Percentiles rank a stretch among this genome's conserved stretches.
Evolutionary conservation across 768 basidiomycete species (phyloP).

Genomic region (Pholiota microspora): DNA sequence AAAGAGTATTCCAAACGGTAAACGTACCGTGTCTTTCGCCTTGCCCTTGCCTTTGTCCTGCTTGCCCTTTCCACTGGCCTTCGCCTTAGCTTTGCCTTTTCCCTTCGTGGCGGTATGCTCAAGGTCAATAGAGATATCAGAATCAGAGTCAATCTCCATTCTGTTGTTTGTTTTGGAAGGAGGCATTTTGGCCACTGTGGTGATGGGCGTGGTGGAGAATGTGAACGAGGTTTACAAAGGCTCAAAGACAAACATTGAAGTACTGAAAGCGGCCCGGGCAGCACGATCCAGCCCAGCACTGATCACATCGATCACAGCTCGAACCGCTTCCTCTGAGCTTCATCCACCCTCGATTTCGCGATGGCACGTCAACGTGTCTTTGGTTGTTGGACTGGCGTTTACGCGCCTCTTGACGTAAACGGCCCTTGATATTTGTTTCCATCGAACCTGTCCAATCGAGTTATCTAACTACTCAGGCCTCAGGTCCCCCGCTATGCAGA

Average conservation of each 20-base stretch:
- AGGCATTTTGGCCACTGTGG: constrained; percentile 20
- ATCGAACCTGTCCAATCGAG: not conserved
- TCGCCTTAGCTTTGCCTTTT: constrained; percentile 58
- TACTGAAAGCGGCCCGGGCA: not conserved
- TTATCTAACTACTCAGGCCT: not conserved
- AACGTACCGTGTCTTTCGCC: constrained; percentile 45
- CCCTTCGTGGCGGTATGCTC: constrained; percentile 38
- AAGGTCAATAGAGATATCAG: constrained; percentile 56
- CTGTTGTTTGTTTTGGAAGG: constrained; percentile 34
- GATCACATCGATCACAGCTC: not conserved
- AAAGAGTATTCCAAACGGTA: not conserved
- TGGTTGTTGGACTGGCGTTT: not conserved
- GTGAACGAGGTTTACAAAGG: not conserved
- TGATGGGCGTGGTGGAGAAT: not conserved
- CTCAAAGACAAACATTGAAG: not conserved
- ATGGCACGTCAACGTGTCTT: not conserved
- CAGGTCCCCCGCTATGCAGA: not conserved
- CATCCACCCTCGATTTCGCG: not conserved
- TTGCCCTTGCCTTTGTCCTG: constrained; percentile 57
- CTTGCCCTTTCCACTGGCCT: constrained; percentile 49
- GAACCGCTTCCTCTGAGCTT: not conserved
- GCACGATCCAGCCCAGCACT: not conserved
- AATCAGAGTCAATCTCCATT: constrained; percentile 68
- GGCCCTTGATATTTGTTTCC: not conserved
- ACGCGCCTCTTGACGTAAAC: not conserved